phyloP scores from a whole-genome alignment of 139 green algal species.

The Pleodorina starrii region DNA sequence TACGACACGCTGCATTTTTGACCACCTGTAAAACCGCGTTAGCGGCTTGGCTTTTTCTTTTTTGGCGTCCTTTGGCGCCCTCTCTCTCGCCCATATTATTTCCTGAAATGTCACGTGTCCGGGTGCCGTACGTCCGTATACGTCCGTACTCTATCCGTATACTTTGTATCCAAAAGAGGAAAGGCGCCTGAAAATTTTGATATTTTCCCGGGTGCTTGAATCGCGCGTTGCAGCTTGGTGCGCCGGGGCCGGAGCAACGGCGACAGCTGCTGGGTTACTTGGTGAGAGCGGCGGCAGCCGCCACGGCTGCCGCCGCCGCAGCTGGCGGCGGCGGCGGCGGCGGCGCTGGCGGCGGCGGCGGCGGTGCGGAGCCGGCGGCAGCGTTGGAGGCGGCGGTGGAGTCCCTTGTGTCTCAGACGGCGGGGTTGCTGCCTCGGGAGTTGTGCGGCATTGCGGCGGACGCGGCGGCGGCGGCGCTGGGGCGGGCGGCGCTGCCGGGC shows the following conservation, averaged over 20 bases:
- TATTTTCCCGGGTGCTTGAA: no score
- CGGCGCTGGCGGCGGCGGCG: background rate
- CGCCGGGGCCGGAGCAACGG: constrained; percentile 61
- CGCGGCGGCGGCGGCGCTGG: constrained; percentile 50
- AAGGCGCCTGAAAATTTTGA: no score
- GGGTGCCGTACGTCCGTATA: no score
- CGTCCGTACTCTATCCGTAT: no score
- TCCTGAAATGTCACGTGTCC: no score
- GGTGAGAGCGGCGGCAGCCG: constrained; percentile 39
- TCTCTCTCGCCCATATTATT: no score
- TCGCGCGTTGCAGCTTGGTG: constrained; percentile 77
- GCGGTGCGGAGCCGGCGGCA: no score
- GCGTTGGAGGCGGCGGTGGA: background rate
- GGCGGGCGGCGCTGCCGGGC: background rate
- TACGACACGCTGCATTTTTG: no score
- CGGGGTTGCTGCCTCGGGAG: constrained; percentile 84
- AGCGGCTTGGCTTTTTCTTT: no score
- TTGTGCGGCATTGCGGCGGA: constrained; percentile 83
- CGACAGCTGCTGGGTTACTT: constrained; percentile 62
- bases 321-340: background rate
- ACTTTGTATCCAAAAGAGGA: no score
- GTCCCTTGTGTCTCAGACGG: constrained; percentile 73
- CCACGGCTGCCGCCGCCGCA: background rate
- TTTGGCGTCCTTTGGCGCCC: no score
- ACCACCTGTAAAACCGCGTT: no score